phyloP scores from a whole-genome alignment of 768 basidiomycete genomes.

The Calocybe gangraenosa region DNA sequence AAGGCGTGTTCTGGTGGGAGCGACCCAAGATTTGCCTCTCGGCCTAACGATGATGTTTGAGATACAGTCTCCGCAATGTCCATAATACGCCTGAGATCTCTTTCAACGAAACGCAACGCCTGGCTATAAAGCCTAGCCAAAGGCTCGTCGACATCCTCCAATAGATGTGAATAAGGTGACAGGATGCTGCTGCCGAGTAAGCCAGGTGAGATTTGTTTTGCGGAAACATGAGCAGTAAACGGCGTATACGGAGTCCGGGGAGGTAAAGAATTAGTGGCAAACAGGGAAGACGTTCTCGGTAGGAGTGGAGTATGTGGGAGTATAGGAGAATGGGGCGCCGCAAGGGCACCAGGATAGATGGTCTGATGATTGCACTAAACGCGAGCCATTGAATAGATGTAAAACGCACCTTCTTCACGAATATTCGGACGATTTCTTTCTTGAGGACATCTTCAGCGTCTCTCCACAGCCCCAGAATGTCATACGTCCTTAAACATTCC shows the following conservation, averaged over 20 bases:
- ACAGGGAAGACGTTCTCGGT: slow-evolving; percentile 22
- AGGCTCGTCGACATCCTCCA: slow-evolving; percentile 64
- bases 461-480: slow-evolving; percentile 74
- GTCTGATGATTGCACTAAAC: slow-evolving; percentile 41
- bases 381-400: neutral
- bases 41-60: slow-evolving; percentile 36
- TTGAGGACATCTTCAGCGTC: slow-evolving; percentile 87
- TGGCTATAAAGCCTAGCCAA: slow-evolving; percentile 79
- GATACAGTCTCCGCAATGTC: slow-evolving; percentile 68
- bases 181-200: slow-evolving; percentile 20
- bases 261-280: slow-evolving; percentile 23
- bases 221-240: slow-evolving; percentile 48
- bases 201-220: slow-evolving; percentile 28
- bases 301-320: slow-evolving; percentile 73
- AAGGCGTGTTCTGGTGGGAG: slow-evolving; percentile 3
- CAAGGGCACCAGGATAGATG: slow-evolving; percentile 66
- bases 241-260: slow-evolving; percentile 49
- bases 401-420: slow-evolving; percentile 64
- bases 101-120: slow-evolving; percentile 75
- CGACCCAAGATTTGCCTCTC: slow-evolving; percentile 9
- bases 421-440: slow-evolving; percentile 64
- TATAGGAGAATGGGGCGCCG: slow-evolving; percentile 68
- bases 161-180: slow-evolving; percentile 41
- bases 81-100: slow-evolving; percentile 72
- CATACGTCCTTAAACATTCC: slow-evolving; percentile 79